These are phyloP conservation scores for Tetramitus jugosus DNA, from an alignment of 208 protist genomes.

Conservation along the genomic window DNA sequence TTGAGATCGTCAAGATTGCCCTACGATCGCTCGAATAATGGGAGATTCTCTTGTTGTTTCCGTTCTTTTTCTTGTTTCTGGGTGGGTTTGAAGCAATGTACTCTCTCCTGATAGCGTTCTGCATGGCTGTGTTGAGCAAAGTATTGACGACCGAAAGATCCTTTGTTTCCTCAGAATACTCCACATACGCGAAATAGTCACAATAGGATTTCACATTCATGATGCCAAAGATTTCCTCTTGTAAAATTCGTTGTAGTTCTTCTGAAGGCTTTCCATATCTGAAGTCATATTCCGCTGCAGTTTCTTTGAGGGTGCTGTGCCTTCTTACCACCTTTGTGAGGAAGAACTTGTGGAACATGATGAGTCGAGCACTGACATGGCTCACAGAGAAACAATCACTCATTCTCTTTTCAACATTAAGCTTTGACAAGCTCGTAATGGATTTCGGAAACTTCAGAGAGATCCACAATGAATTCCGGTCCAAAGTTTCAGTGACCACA, in stretches of 20 bases:
- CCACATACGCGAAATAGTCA: conserved; percentile 2
- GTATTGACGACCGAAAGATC: too few species aligned
- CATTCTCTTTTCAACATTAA: too few species aligned
- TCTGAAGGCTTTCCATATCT: not conserved
- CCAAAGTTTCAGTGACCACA: not conserved
- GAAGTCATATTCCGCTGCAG: not conserved
- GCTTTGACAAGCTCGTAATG: too few species aligned
- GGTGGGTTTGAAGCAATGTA: too few species aligned
- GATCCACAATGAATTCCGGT: not conserved
- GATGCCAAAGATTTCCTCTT: not conserved
- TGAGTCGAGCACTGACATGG: not conserved
- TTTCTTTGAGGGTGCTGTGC: not conserved
- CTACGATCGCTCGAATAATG: too few species aligned
- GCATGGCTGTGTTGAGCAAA: too few species aligned
- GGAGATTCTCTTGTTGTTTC: too few species aligned
- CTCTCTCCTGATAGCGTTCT: too few species aligned
- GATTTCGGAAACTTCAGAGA: not conserved
- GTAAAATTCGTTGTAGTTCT: not conserved
- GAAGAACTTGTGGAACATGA: conserved; percentile 15
- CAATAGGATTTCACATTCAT: not conserved
- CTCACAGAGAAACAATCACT: not conserved
- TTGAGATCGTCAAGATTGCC: too few species aligned
- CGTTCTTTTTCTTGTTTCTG: too few species aligned
- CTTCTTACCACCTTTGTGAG: not conserved
- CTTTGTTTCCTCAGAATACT: too few species aligned